Percentiles rank a stretch among this genome's conserved stretches.
Evolutionary conservation across 352 stramenopile species (phyloP).

Genomic region (Globisporangium heterothallicum): DNA sequence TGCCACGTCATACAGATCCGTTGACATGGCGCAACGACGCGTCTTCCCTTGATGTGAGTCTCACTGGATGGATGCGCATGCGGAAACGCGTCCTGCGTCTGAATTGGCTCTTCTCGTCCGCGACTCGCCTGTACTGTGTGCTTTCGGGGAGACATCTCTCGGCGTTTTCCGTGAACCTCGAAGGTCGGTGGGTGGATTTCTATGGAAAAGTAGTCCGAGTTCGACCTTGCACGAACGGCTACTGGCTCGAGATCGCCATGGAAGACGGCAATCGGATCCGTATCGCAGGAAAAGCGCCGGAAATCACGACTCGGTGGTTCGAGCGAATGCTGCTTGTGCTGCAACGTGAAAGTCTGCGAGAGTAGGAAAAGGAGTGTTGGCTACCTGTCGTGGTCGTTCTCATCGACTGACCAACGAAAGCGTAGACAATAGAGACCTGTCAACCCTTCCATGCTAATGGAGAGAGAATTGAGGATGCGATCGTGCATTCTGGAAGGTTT

Average conservation of each 20-base stretch:
- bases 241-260: constrained; percentile 12
- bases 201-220: constrained; percentile 21
- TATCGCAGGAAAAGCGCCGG: constrained; percentile 8
- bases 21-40: neutral
- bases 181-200: constrained; percentile 32
- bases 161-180: constrained; percentile 33
- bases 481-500: too few relatives aligned
- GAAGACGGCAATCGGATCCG: constrained; percentile 20
- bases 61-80: constrained; percentile 28
- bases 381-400: too few relatives aligned
- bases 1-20: neutral
- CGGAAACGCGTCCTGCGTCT: constrained; percentile 11
- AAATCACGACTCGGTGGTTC: constrained; percentile 9
- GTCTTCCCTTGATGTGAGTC: constrained; percentile 10
- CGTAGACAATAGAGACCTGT: too few relatives aligned
- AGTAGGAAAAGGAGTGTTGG: neutral
- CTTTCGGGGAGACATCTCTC: constrained; percentile 24
- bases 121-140: constrained; percentile 28
- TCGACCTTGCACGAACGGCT: constrained; percentile 2
- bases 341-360: neutral
- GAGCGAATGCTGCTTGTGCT: constrained; percentile 8
- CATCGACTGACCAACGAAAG: too few relatives aligned
- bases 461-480: too few relatives aligned
- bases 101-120: constrained; percentile 17
- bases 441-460: too few relatives aligned